Evolutionary conservation across 768 basidiomycete genomes (phyloP).

Genomic region (Podaxis sp.): DNA sequence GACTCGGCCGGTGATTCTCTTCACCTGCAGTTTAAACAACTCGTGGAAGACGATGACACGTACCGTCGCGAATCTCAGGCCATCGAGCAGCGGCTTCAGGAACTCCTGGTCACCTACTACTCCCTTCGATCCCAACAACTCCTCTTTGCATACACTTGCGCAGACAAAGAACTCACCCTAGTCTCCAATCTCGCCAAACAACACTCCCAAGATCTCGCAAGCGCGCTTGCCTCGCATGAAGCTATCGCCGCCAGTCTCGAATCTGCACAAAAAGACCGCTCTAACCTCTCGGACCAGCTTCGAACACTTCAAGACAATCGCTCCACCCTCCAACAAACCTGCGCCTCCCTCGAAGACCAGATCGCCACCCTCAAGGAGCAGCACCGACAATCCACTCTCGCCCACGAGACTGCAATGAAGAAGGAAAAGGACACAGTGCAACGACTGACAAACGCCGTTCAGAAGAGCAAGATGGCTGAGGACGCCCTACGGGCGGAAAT

Average conservation of each 20-base stretch:
- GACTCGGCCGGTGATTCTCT: constrained; percentile 8
- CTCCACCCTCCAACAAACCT: constrained; percentile 19
- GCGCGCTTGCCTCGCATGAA: constrained; percentile 39
- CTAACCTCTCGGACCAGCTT: constrained; percentile 29
- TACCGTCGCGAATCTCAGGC: constrained; percentile 12
- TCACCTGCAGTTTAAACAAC: constrained; percentile 22
- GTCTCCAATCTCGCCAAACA: constrained; percentile 30
- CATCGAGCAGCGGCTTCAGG: constrained; percentile 16
- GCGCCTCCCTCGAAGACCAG: constrained; percentile 23
- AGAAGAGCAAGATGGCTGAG: constrained; percentile 64
- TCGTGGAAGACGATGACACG: constrained; percentile 20
- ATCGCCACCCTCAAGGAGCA: constrained; percentile 19
- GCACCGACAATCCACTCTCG: constrained; percentile 24
- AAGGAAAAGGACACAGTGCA: constrained; percentile 48
- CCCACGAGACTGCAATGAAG: constrained; percentile 37
- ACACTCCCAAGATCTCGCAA: constrained; percentile 38
- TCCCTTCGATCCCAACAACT: constrained; percentile 35
- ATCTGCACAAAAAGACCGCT: constrained; percentile 37
- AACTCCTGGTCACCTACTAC: constrained; percentile 36
- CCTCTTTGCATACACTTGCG: constrained; percentile 27
- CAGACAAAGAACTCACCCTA: constrained; percentile 29
- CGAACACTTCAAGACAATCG: constrained; percentile 10
- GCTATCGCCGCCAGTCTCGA: constrained; percentile 43
- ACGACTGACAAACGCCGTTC: constrained; percentile 48
- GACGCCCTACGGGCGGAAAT: constrained; percentile 68